Evolutionary conservation across 2,329 filamentous ascomycete species (phyloP), one percentile per base, ranked within the genome.

Genomic region (Fusarium nematophilum): DNA sequence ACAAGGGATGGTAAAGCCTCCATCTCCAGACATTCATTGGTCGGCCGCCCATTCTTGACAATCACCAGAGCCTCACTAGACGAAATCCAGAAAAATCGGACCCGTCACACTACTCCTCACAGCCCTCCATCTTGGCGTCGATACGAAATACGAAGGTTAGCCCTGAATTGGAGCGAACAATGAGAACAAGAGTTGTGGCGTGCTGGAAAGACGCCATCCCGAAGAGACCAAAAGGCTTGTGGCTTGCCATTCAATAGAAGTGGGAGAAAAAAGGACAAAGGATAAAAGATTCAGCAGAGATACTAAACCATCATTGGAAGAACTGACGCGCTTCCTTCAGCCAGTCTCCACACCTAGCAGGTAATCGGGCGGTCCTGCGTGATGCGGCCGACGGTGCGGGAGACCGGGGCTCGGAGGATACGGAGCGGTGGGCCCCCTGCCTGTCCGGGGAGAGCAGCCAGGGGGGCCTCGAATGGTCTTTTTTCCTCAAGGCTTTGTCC

Each of bases 371-470:
- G 34, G 13, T 23, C 33, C 33, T 38, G 45, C 45, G 34, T 48
- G 45, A 31, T 39, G 34, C 17, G 13, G 43, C 43, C 37, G 18
- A 47, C 23, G 31, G 26, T 37, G 45, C 34, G 33, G 34, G 45
- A 38, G 34, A 48, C 45, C 17, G 33, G 33, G 34, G 34, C n/a
- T n/a, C n/a, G n/a, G n/a, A n/a, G n/a, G n/a, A n/a, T n/a, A n/a
- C n/a, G n/a, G n/a, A n/a, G n/a, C n/a, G n/a, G n/a, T n/a, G n/a
- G n/a, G n/a, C n/a, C n/a, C n/a, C n/a, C n/a, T n/a, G n/a, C n/a
- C n/a, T n/a, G n/a, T n/a, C n/a, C n/a, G n/a, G n/a, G n/a, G n/a
- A n/a, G 17, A 13, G 14, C 6, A 5, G 42, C 3, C 8, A 10
- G 18, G 17, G 17, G 13, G 27, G 42, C 6, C 8, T n/a, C 9